Evolutionary conservation across 2,329 filamentous ascomycete genomes (phyloP).

Genomic region (Aspergillus neotritici): DNA sequence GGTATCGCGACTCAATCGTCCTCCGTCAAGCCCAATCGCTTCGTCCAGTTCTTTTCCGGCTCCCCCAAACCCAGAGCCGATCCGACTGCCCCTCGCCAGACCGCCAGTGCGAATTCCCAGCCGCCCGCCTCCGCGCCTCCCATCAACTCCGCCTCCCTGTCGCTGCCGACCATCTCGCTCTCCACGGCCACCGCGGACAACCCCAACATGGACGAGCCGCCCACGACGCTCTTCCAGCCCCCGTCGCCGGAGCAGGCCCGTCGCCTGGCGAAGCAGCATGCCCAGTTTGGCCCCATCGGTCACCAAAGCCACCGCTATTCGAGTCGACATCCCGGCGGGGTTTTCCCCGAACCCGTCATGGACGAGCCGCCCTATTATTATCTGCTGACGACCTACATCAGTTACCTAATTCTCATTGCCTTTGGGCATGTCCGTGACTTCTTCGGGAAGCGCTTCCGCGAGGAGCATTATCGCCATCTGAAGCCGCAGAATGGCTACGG

Average conservation of each 20-base stretch:
- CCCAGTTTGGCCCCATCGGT: slow-evolving; percentile 83
- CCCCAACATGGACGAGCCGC: slow-evolving; percentile 64
- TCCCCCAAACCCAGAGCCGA: slow-evolving; percentile 70
- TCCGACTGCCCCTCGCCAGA: slow-evolving; percentile 58
- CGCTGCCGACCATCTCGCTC: slow-evolving; percentile 83
- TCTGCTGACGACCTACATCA: slow-evolving; percentile 95
- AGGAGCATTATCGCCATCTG: slow-evolving; percentile 79
- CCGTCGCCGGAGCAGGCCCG: slow-evolving; percentile 77
- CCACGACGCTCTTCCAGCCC: slow-evolving; percentile 80
- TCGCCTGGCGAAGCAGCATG: slow-evolving; percentile 69
- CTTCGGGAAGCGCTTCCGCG: slow-evolving; percentile 91
- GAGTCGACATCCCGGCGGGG: slow-evolving; percentile 76
- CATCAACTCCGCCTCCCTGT: slow-evolving; percentile 66
- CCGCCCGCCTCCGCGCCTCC: slow-evolving; percentile 50
- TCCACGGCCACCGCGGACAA: slow-evolving; percentile 77
- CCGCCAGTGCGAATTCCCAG: slow-evolving; percentile 53
- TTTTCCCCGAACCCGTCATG: slow-evolving; percentile 76
- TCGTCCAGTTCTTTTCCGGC: slow-evolving; percentile 76
- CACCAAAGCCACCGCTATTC: slow-evolving; percentile 79
- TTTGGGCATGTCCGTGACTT: slow-evolving; percentile 95
- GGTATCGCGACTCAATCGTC: slow-evolving; percentile 45
- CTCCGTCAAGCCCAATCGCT: slow-evolving; percentile 63
- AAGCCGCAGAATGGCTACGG: slow-evolving; percentile 84
- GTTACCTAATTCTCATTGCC: slow-evolving; percentile 90
- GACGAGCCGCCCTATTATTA: slow-evolving; percentile 97